A percentile compares a stretch with the other conserved stretches of the same genome.
phyloP scores from a whole-genome alignment of 2,329 filamentous ascomycete species.

The Xylariaceae sp. region DNA sequence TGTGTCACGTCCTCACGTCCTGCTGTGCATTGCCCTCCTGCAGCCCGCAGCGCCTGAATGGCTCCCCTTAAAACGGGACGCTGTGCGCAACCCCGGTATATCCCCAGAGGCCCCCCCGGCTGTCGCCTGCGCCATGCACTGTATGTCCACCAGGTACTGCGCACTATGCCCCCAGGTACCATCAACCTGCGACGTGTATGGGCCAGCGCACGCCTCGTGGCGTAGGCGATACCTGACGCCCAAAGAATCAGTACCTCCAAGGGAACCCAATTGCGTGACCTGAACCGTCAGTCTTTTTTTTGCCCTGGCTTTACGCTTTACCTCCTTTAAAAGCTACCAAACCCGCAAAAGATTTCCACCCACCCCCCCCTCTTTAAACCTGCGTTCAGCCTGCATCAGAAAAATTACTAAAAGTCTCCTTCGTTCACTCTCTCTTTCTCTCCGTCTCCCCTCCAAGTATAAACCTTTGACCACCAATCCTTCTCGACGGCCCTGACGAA shows the following conservation, averaged over 20 bases:
- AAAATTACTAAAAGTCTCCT: slow-evolving; percentile 6
- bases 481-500: neutral
- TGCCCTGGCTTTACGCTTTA: slow-evolving; percentile 10
- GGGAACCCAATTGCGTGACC: slow-evolving; percentile 3
- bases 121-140: neutral
- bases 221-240: neutral
- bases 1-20: slow-evolving; percentile 7
- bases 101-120: slow-evolving; percentile 9
- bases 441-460: slow-evolving; percentile 9
- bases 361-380: slow-evolving; percentile 25
- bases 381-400: slow-evolving; percentile 25
- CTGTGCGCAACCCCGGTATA: slow-evolving; percentile 13
- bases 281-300: slow-evolving; percentile 5
- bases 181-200: neutral
- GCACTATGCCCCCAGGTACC: neutral
- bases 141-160: neutral
- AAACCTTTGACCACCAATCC: neutral
- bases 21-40: slow-evolving; percentile 7
- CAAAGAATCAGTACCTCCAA: neutral
- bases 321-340: slow-evolving; percentile 34
- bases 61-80: slow-evolving; percentile 1
- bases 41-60: slow-evolving; percentile 12
- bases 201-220: neutral
- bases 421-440: neutral
- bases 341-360: slow-evolving; percentile 27